Conservation (phyloP, 106 monocot genomes). For the Acorus gramineus region DNA sequence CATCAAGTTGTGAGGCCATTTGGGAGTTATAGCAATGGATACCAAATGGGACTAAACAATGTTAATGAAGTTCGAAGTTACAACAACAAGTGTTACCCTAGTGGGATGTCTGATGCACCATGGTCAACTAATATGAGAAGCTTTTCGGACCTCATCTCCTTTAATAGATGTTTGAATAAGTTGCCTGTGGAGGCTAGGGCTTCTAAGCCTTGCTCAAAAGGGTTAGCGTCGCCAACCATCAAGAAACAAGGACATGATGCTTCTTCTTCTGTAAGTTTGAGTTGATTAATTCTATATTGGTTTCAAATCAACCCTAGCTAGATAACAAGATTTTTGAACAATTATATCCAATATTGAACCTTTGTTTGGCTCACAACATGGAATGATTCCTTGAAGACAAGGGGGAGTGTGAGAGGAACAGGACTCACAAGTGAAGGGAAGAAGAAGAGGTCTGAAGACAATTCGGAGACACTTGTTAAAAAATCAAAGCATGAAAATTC, state of each 20-base stretch:
- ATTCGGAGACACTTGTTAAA: conserved; percentile 28
- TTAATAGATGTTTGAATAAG: conserved; percentile 12
- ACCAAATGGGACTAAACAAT: conserved; percentile 15
- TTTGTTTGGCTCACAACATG: too few species aligned
- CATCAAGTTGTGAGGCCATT: conserved; percentile 19
- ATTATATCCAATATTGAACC: too few species aligned
- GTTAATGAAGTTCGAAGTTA: conserved; percentile 1
- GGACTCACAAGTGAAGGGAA: conserved; percentile 33
- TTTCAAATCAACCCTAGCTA: background rate
- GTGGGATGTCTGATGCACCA: conserved; percentile 17
- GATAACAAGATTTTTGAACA: too few species aligned
- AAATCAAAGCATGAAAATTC: conserved; percentile 46
- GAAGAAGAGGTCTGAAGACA: conserved; percentile 51
- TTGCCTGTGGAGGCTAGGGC: conserved; percentile 12
- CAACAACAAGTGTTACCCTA: conserved; percentile 11
- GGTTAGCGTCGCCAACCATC: conserved; percentile 9
- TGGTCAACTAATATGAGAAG: conserved; percentile 29
- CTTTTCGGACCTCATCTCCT: conserved; percentile 37
- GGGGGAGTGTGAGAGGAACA: conserved; percentile 14
- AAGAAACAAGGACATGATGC: conserved; percentile 20
- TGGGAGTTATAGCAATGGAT: background rate
- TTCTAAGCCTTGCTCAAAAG: conserved; percentile 13
- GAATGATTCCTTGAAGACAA: conserved; percentile 12
- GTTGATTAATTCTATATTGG: background rate
- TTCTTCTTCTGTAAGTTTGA: conserved; percentile 15